These are phyloP conservation scores for Thermothielavioides terrestris DNA, from an alignment of 495 filamentous ascomycete species.

Conservation along the genomic window DNA sequence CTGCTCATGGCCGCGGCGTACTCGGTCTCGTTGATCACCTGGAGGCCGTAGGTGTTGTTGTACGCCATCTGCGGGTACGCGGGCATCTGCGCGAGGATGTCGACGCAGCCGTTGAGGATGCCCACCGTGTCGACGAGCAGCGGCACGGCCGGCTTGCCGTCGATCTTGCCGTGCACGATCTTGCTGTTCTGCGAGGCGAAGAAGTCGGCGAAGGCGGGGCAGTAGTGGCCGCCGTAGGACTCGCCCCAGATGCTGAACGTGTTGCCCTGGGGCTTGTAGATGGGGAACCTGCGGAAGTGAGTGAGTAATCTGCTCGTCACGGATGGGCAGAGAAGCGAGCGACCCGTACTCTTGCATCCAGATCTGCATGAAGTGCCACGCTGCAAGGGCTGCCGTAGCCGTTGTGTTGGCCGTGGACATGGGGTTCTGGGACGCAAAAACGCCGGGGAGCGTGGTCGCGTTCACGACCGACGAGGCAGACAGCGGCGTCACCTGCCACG, in stretches of 20 bases:
- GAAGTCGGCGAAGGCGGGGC: constrained; percentile 48
- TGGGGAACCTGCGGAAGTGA: constrained; percentile 42
- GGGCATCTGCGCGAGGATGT: constrained; percentile 53
- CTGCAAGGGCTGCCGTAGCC: constrained; percentile 47
- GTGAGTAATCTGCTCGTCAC: background rate
- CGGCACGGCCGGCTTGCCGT: constrained; percentile 32
- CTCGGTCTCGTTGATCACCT: constrained; percentile 43
- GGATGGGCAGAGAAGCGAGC: constrained; percentile 27
- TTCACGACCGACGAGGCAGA: constrained; percentile 21
- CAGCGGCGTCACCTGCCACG: constrained; percentile 9
- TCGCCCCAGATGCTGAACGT: constrained; percentile 51
- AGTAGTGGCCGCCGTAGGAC: constrained; percentile 54
- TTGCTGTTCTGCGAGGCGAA: constrained; percentile 52
- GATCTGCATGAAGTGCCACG: constrained; percentile 61
- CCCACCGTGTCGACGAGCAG: constrained; percentile 49
- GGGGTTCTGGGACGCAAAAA: constrained; percentile 42
- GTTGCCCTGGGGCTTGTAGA: constrained; percentile 40
- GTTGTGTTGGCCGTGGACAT: constrained; percentile 52
- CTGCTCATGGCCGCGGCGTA: constrained; percentile 27
- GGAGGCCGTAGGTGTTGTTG: constrained; percentile 61
- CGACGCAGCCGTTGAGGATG: constrained; percentile 67
- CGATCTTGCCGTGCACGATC: background rate
- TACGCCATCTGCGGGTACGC: constrained; percentile 55
- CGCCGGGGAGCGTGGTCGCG: constrained; percentile 47
- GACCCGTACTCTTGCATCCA: constrained; percentile 36